Evolutionary conservation across 805 yeast species (phyloP).

Genomic region (Candida coquimbonensis): DNA sequence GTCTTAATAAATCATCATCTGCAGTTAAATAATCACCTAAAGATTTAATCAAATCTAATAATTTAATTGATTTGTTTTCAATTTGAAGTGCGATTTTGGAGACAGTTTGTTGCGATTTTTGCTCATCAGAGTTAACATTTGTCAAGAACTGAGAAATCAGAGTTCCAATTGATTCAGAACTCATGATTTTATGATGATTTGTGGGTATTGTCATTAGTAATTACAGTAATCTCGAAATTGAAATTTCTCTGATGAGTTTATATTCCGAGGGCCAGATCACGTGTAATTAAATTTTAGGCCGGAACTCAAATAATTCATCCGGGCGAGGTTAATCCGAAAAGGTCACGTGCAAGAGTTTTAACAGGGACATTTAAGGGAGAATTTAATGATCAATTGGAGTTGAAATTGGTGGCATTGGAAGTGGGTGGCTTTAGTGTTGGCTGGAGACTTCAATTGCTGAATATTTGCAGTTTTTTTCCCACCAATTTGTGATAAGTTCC

Average conservation of each 20-base stretch:
- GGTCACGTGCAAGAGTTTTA: too few relatives aligned
- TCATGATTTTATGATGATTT: background rate
- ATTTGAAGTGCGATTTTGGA: constrained; percentile 21
- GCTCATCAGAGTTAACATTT: constrained; percentile 29
- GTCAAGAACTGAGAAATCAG: constrained; percentile 33
- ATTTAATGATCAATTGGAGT: background rate
- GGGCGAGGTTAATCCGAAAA: too few relatives aligned
- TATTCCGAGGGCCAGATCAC: background rate
- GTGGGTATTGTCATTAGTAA: too few relatives aligned
- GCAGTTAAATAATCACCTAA: constrained; percentile 61
- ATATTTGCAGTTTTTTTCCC: too few relatives aligned
- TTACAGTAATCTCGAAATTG: background rate
- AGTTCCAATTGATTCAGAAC: constrained; percentile 5
- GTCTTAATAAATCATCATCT: constrained; percentile 45
- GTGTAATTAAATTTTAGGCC: too few relatives aligned
- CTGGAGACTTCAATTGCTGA: too few relatives aligned
- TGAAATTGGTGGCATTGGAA: too few relatives aligned
- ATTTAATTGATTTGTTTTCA: constrained; percentile 17
- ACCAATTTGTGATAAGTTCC: background rate
- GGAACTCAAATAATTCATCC: too few relatives aligned
- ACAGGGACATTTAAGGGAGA: too few relatives aligned
- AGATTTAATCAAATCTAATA: constrained; percentile 47
- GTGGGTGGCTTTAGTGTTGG: too few relatives aligned
- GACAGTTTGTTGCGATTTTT: constrained; percentile 24
- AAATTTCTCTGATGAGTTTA: background rate